Conservation (phyloP, 192 early-diverging fungal genomes). For the Diversispora epigaea region DNA sequence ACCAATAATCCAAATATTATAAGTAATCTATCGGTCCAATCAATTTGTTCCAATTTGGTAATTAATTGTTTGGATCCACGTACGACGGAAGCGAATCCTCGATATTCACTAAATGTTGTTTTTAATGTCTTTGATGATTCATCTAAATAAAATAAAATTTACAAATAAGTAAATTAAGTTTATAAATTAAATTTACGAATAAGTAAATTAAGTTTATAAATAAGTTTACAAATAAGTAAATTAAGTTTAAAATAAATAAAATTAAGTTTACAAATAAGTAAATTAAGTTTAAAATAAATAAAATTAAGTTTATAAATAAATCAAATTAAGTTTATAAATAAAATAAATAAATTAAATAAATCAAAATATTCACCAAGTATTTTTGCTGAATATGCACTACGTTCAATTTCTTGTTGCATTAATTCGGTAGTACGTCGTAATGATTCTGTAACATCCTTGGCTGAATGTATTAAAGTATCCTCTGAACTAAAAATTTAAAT, state of each 20-base stretch:
- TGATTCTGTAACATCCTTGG: constrained; percentile 59
- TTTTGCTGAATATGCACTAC: constrained; percentile 54
- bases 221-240: no score
- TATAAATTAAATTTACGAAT: neutral
- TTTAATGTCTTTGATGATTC: constrained; percentile 58
- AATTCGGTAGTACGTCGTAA: constrained; percentile 57
- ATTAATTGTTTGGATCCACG: constrained; percentile 58
- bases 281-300: no score
- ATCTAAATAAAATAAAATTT: constrained; percentile 36
- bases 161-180: neutral
- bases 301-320: no score
- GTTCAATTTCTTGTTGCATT: constrained; percentile 67
- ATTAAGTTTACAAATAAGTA: no score
- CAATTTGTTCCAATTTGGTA: constrained; percentile 64
- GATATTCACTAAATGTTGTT: constrained; percentile 56
- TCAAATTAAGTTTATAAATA: no score
- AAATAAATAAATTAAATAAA: no score
- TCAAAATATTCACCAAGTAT: constrained; percentile 47
- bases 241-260: no score
- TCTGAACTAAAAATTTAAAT: constrained; percentile 44
- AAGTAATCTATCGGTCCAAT: constrained; percentile 65
- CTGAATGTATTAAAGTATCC: constrained; percentile 49
- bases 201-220: no score
- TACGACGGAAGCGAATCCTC: constrained; percentile 52
- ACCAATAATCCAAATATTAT: constrained; percentile 61